These are phyloP conservation scores for Geosmithia putterillii DNA, from an alignment of 2,329 filamentous ascomycete genomes.

Conservation along the genomic window DNA sequence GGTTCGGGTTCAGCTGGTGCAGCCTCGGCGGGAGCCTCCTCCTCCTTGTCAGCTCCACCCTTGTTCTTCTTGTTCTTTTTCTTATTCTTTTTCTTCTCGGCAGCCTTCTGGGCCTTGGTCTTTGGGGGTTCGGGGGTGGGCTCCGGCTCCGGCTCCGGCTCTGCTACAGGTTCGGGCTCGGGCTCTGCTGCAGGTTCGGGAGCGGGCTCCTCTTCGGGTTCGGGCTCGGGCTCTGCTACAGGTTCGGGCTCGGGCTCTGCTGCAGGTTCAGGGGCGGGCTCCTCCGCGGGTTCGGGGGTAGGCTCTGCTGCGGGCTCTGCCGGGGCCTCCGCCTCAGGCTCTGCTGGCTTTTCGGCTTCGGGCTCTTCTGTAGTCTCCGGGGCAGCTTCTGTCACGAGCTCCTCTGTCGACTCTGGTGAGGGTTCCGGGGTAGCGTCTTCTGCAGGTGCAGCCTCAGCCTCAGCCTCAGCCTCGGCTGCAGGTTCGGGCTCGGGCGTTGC, in stretches of 20 bases:
- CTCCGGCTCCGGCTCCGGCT: too few species aligned
- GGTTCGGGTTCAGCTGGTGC: background rate
- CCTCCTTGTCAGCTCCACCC: background rate
- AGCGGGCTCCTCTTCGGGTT: background rate
- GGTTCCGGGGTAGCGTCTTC: background rate
- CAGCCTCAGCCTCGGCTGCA: background rate
- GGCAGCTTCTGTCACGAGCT: background rate
- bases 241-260: background rate
- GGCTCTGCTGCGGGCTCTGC: background rate
- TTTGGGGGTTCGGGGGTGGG: too few species aligned
- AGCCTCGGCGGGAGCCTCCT: background rate
- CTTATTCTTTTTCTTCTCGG: background rate
- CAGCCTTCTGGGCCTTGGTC: background rate
- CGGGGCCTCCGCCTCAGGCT: background rate
- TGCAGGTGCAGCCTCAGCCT: slow-evolving; percentile 1
- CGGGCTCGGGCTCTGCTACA: background rate
- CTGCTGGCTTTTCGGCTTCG: background rate
- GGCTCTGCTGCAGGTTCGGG: background rate
- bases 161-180: background rate
- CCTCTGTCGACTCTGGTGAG: background rate
- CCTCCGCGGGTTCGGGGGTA: background rate
- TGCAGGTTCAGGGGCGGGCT: background rate
- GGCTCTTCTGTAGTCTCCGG: background rate
- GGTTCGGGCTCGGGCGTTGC: too few species aligned
- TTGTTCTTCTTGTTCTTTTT: background rate